These are phyloP conservation scores for Candida neerlandica DNA, from an alignment of 1,139 yeast genomes.

Conservation along the genomic window DNA sequence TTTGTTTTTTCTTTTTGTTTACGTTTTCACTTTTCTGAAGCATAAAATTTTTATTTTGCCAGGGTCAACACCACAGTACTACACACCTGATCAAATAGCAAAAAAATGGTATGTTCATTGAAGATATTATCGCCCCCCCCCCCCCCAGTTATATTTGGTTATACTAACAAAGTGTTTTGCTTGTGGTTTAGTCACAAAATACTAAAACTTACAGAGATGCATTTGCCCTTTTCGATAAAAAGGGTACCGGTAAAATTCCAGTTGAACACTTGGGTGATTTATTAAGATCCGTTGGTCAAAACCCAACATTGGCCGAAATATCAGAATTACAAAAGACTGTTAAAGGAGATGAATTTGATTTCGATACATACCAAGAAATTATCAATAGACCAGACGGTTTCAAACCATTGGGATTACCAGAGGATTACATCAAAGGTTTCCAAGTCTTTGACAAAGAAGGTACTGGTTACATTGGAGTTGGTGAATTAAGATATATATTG, in stretches of 20 bases:
- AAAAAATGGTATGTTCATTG: slow-evolving; percentile 4
- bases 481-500: slow-evolving; percentile 90
- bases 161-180: slow-evolving; percentile 23
- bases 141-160: not conserved
- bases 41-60: not conserved
- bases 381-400: slow-evolving; percentile 89
- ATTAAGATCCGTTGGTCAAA: slow-evolving; percentile 95
- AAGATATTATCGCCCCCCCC: not conserved
- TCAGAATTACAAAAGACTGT: slow-evolving; percentile 64
- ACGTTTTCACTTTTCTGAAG: slow-evolving; percentile 4
- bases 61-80: not conserved
- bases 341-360: slow-evolving; percentile 57
- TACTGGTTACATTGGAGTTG: slow-evolving; percentile 95
- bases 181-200: slow-evolving; percentile 39
- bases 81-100: not conserved
- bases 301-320: slow-evolving; percentile 92
- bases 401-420: slow-evolving; percentile 89
- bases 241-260: slow-evolving; percentile 94
- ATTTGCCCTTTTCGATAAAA: slow-evolving; percentile 94
- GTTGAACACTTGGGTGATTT: slow-evolving; percentile 88
- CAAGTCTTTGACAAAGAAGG: slow-evolving; percentile 96
- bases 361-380: slow-evolving; percentile 75
- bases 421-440: slow-evolving; percentile 95
- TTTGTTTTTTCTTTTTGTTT: slow-evolving; percentile 1
- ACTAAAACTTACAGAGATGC: slow-evolving; percentile 91